Evolutionary conservation across 768 basidiomycete genomes (phyloP).

Genomic region (Amanita thiersii): DNA sequence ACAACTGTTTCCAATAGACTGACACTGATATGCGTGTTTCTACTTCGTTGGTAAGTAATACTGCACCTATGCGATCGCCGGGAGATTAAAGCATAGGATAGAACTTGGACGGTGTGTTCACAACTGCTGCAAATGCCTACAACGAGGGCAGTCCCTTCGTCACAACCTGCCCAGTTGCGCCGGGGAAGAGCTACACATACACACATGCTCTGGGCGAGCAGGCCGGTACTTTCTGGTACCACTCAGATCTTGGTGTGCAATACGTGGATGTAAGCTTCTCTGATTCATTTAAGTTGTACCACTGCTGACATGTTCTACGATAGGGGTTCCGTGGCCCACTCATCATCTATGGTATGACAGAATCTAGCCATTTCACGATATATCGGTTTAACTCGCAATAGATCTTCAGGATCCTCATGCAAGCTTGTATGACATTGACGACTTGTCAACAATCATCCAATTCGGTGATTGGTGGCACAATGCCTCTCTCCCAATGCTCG

Average conservation of each 20-base stretch:
- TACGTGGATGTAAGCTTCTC: conserved; percentile 18
- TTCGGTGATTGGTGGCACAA: too few relatives aligned
- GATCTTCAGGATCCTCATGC: too few relatives aligned
- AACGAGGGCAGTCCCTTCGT: conserved; percentile 31
- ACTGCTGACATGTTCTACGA: not conserved
- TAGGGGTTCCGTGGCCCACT: conserved; percentile 25
- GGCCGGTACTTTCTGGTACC: too few relatives aligned
- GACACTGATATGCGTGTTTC: conserved; percentile 23
- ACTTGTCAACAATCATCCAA: too few relatives aligned
- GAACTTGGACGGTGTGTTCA: conserved; percentile 23
- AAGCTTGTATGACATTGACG: too few relatives aligned
- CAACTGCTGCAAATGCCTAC: conserved; percentile 14
- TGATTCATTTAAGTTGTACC: not conserved
- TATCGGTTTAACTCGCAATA: too few relatives aligned
- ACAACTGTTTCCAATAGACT: conserved; percentile 15
- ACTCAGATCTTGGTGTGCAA: conserved; percentile 20
- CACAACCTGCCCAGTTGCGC: conserved; percentile 34
- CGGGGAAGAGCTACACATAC: too few relatives aligned
- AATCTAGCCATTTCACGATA: too few relatives aligned
- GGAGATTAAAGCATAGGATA: not conserved
- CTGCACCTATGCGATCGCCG: not conserved
- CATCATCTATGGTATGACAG: conserved; percentile 24
- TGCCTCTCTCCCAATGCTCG: too few relatives aligned
- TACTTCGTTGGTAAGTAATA: conserved; percentile 18
- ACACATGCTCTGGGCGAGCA: too few relatives aligned